Percentiles rank a stretch among this genome's conserved stretches.
These are phyloP conservation scores for Vicia sativa DNA, from an alignment of 306 rosid genomes.

Conservation along the genomic window DNA sequence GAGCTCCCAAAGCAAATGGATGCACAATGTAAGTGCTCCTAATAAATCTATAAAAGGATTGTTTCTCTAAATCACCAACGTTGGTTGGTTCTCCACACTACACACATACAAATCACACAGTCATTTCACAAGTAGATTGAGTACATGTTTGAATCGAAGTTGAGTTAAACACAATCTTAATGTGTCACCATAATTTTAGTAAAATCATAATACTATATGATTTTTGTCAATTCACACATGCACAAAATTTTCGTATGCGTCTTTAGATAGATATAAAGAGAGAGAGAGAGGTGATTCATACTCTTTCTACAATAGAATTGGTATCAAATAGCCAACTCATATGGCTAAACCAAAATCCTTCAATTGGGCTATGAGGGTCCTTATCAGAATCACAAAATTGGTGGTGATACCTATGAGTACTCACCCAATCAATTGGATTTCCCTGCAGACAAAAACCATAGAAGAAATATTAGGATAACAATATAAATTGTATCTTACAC, in stretches of 20 bases:
- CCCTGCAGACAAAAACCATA: constrained; percentile 54
- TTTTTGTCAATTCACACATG: neutral
- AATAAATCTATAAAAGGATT: constrained; percentile 69
- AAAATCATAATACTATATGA: neutral
- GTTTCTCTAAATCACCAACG: constrained; percentile 81
- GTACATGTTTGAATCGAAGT: neutral
- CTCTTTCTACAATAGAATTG: constrained; percentile 60
- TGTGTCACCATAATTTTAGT: neutral
- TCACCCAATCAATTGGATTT: constrained; percentile 90
- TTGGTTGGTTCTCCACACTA: constrained; percentile 79
- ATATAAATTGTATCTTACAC: too few relatives aligned
- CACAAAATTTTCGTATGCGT: neutral
- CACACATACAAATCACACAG: constrained; percentile 27
- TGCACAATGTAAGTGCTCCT: constrained; percentile 67
- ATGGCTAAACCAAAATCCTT: constrained; percentile 96
- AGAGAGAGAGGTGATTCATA: constrained; percentile 34
- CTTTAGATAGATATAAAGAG: neutral
- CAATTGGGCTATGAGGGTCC: constrained; percentile 92
- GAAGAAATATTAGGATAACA: too few relatives aligned
- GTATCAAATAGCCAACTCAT: constrained; percentile 89
- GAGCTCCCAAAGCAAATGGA: constrained; percentile 74
- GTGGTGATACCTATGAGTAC: constrained; percentile 91
- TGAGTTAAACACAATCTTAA: neutral
- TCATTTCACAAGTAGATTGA: neutral
- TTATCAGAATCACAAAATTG: constrained; percentile 86